phyloP scores from a whole-genome alignment of 495 filamentous ascomycete genomes.

The Aspergillus avenaceus region DNA sequence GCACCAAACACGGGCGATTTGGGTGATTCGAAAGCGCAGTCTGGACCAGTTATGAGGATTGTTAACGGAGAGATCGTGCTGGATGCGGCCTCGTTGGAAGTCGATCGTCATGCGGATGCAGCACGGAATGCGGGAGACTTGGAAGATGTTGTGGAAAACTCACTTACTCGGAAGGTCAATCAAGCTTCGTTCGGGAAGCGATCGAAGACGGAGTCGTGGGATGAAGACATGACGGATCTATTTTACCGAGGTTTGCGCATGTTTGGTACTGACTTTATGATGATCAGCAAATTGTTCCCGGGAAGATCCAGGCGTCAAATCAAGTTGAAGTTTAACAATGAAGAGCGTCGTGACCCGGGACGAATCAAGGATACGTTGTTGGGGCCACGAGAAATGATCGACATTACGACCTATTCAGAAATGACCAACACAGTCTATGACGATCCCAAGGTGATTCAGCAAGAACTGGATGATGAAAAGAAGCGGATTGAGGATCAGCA shows the following conservation, averaged over 20 bases:
- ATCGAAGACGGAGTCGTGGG: conserved; percentile 71
- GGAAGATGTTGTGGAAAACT: conserved; percentile 69
- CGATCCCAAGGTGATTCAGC: conserved; percentile 51
- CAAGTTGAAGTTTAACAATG: conserved; percentile 89
- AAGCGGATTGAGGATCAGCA: conserved; percentile 61
- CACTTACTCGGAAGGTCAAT: conserved; percentile 74
- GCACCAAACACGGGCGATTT: conserved; percentile 11
- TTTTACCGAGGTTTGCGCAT: conserved; percentile 82
- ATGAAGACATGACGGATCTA: conserved; percentile 66
- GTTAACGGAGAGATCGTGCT: conserved; percentile 83
- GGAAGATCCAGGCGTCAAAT: conserved; percentile 70
- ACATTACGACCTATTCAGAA: conserved; percentile 63
- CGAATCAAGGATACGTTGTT: conserved; percentile 66
- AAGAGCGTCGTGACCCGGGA: conserved; percentile 72
- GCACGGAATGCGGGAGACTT: conserved; percentile 53
- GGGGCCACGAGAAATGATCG: conserved; percentile 53
- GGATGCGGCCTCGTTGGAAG: conserved; percentile 68
- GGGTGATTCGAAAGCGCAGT: conserved; percentile 22
- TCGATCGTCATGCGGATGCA: conserved; percentile 73
- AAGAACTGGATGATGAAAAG: conserved; percentile 69
- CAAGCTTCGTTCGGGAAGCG: conserved; percentile 67
- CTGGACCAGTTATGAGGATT: conserved; percentile 60
- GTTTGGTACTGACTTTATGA: conserved; percentile 92
- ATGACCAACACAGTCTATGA: conserved; percentile 54
- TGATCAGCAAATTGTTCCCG: conserved; percentile 80